Evolutionary conservation across 2,329 filamentous ascomycete species (phyloP).

Genomic region (Fusarium concolor): DNA sequence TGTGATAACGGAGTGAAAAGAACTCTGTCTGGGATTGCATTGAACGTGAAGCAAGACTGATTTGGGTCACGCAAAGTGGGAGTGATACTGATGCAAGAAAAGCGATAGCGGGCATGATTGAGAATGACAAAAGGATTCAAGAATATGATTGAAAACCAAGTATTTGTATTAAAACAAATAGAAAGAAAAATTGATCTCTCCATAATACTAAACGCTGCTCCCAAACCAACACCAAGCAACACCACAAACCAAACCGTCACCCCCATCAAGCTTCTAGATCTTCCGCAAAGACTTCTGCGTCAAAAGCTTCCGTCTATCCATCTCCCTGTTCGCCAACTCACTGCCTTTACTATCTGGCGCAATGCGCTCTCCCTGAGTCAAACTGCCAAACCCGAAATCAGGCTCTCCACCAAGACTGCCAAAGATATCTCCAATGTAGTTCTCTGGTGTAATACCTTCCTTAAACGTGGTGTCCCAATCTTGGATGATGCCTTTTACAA

Average conservation of each 20-base stretch:
- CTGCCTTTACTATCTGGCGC: conserved; percentile 32
- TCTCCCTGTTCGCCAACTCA: conserved; percentile 46
- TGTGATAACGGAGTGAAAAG: background rate
- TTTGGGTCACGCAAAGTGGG: background rate
- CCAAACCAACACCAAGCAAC: background rate
- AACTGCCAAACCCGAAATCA: conserved; percentile 70
- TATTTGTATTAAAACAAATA: background rate
- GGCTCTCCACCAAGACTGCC: conserved; percentile 73
- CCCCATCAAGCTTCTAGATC: conserved; percentile 4
- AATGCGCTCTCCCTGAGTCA: conserved; percentile 53
- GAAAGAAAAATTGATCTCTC: background rate
- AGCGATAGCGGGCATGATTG: background rate
- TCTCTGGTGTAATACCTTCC: conserved; percentile 66
- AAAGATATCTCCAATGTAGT: conserved; percentile 79
- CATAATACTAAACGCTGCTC: background rate
- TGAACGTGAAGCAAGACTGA: background rate
- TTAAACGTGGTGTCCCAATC: conserved; percentile 71
- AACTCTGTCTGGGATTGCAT: background rate
- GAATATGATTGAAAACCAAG: background rate
- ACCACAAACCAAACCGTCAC: background rate
- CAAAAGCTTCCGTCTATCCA: conserved; percentile 45
- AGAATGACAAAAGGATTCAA: background rate
- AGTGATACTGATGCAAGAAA: background rate
- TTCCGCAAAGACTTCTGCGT: conserved; percentile 42
- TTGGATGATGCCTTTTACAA: conserved; percentile 71